Conservation (phyloP, 768 basidiomycete species). For the Cystoderma amianthinum region DNA sequence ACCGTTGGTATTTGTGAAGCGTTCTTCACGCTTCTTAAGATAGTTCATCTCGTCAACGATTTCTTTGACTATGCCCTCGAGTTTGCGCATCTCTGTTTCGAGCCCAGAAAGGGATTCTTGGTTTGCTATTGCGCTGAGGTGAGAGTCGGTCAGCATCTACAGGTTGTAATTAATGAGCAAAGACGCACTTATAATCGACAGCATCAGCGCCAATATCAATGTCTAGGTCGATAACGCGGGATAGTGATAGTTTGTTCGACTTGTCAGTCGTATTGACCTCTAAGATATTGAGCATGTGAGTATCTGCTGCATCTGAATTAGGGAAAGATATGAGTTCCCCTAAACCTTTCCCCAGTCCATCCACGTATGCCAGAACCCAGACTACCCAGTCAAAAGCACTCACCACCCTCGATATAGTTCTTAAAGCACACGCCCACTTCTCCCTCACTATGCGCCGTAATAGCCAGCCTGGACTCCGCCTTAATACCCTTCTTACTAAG, state of each 20-base stretch:
- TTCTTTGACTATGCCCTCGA: slow-evolving; percentile 93
- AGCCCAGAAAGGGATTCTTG: slow-evolving; percentile 93
- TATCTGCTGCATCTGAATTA: too few relatives aligned
- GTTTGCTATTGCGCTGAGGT: slow-evolving; percentile 87
- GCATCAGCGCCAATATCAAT: slow-evolving; percentile 98
- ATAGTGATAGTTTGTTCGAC: slow-evolving; percentile 39
- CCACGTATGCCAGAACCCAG: too few relatives aligned
- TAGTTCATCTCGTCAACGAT: slow-evolving; percentile 91
- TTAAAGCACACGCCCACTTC: slow-evolving; percentile 95
- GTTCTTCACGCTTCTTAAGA: slow-evolving; percentile 83
- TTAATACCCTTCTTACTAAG: slow-evolving; percentile 83
- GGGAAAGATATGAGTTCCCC: too few relatives aligned
- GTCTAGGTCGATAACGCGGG: slow-evolving; percentile 84
- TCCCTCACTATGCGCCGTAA: slow-evolving; percentile 90
- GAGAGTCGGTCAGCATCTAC: slow-evolving; percentile 5
- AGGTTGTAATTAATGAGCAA: neutral
- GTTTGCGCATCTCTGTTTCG: slow-evolving; percentile 97
- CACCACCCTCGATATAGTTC: slow-evolving; percentile 72
- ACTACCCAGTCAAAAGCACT: too few relatives aligned
- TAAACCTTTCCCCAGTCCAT: too few relatives aligned
- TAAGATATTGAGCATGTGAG: too few relatives aligned
- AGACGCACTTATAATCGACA: slow-evolving; percentile 92
- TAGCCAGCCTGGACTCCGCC: slow-evolving; percentile 86
- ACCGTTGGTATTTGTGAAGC: slow-evolving; percentile 88
- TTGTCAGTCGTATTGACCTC: slow-evolving; percentile 19